Evolutionary conservation across 306 rosid genomes (phyloP).

Genomic region (Rosa chinensis): DNA sequence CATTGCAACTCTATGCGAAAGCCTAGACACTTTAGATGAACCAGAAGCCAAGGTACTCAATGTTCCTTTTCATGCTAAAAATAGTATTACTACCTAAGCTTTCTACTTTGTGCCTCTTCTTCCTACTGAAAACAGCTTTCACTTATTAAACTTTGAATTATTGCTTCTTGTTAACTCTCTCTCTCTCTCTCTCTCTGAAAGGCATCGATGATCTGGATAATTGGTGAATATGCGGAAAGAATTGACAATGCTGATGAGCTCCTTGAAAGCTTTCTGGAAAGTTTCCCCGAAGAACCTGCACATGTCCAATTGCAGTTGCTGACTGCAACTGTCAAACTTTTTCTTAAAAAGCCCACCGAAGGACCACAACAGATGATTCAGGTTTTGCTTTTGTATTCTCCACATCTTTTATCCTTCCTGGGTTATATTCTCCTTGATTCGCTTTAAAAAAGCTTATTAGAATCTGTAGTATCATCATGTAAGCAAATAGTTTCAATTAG

Average conservation of each 20-base stretch:
- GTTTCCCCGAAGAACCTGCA: constrained; percentile 95
- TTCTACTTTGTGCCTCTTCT: background rate
- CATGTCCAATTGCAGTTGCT: constrained; percentile 95
- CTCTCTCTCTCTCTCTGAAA: constrained; percentile 10
- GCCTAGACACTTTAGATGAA: constrained; percentile 95
- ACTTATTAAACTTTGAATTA: background rate
- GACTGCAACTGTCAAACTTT: constrained; percentile 98
- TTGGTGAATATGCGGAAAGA: constrained; percentile 99
- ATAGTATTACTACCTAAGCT: constrained; percentile 2
- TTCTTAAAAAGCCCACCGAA: constrained; percentile 98
- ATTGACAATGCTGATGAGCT: constrained; percentile 99
- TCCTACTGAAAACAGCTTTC: constrained; percentile 10
- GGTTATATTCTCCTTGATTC: constrained; percentile 3
- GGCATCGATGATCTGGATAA: constrained; percentile 99
- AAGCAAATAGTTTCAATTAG: background rate
- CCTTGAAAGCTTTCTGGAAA: constrained; percentile 97
- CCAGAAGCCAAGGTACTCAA: constrained; percentile 94
- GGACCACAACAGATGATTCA: constrained; percentile 99
- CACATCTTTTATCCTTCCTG: constrained; percentile 5
- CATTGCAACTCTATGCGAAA: constrained; percentile 98
- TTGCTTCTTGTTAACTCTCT: background rate
- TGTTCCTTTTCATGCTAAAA: constrained; percentile 20
- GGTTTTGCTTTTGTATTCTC: constrained; percentile 45
- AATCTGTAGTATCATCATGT: background rate
- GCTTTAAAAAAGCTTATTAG: background rate